Base-by-base conservation (phyloP, 2,329 filamentous ascomycete genomes). In the Cryphonectria nitschkei region DNA sequence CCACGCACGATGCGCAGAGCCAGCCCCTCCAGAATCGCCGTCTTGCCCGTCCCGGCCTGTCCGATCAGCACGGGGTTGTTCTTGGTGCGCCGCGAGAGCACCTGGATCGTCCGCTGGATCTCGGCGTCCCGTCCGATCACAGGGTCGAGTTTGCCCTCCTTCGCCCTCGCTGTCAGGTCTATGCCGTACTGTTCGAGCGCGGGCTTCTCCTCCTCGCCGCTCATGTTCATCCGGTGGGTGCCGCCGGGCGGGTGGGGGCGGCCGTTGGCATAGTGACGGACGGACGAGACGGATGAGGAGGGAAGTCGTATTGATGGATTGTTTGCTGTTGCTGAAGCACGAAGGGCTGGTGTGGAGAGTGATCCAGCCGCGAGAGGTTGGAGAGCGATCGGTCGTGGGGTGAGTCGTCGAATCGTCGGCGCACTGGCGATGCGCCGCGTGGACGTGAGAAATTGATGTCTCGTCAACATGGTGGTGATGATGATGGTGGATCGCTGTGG, bases 11-110 rank as follows among this genome's bases (percentile, higher is more conserved):
- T 98, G 54, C 96, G 88, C 78, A 96, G 89, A 13, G 95, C 95
- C 54, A 98, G 84, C 1, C 95, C 95, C 82, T 98, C 95, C 3
- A 98, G 83, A 67, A 98, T 93, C 1, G 95, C 95, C 7, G 95
- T 98, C 83, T 98, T 98, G 73, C 95, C 95, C 0, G 94, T 97
- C 75, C 95, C 95, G 11, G 94, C 93, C 63, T 90, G 91, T 73
- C 95, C 95, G 71, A 98, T 97, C n/a, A 98, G 84, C 0, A 98
- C 95, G 0, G 95, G 95, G 75, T 97, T 97, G 77, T 98, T 98
- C 81, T 98, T 98, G 9, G 96, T 98, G 72, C 96, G 87, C 74
- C 96, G 87, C 22, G 95, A 98, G 1, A 99, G 83, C 14, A 99
- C 92, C 78, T 98, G 96, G 72, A 98, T 98, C 0, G 95, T 97